A percentile compares a stretch with the other conserved stretches of the same genome.
Evolutionary conservation across 2,329 filamentous ascomycete genomes (phyloP).

Genomic region (Plenodomus tracheiphilus): DNA sequence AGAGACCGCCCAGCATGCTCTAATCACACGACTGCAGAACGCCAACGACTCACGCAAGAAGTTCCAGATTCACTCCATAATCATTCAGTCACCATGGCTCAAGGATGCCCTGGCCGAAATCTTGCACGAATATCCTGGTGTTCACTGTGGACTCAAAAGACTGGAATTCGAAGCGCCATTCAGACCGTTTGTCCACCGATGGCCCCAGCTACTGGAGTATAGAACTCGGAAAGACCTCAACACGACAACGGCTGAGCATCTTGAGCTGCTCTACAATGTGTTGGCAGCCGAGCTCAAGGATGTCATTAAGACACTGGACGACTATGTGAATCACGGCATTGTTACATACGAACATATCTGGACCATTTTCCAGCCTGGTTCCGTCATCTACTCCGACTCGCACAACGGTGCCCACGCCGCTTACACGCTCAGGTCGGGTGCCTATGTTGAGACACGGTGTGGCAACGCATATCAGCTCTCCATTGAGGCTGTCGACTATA

Average conservation of each 20-base stretch:
- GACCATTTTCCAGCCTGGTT: conserved; percentile 47
- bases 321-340: conserved; percentile 42
- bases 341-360: conserved; percentile 47
- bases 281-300: conserved; percentile 45
- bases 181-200: conserved; percentile 67
- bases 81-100: conserved; percentile 65
- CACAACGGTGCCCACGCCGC: conserved; percentile 26
- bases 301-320: conserved; percentile 43
- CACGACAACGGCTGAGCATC: conserved; percentile 37
- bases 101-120: conserved; percentile 60
- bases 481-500: conserved; percentile 35
- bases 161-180: conserved; percentile 65
- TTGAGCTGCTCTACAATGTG: conserved; percentile 42
- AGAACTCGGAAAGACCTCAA: conserved; percentile 18
- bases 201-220: conserved; percentile 46
- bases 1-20: conserved; percentile 62
- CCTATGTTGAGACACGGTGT: conserved; percentile 24
- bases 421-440: conserved; percentile 21
- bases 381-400: conserved; percentile 24
- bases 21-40: conserved; percentile 45
- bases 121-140: conserved; percentile 61
- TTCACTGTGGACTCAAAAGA: conserved; percentile 62
- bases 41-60: conserved; percentile 59
- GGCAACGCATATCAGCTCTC: conserved; percentile 26
- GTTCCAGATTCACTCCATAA: conserved; percentile 63